These are phyloP conservation scores for maize (Zea mays) DNA, from an alignment of 176 grass and related monocot species.

Conservation along the genomic window DNA sequence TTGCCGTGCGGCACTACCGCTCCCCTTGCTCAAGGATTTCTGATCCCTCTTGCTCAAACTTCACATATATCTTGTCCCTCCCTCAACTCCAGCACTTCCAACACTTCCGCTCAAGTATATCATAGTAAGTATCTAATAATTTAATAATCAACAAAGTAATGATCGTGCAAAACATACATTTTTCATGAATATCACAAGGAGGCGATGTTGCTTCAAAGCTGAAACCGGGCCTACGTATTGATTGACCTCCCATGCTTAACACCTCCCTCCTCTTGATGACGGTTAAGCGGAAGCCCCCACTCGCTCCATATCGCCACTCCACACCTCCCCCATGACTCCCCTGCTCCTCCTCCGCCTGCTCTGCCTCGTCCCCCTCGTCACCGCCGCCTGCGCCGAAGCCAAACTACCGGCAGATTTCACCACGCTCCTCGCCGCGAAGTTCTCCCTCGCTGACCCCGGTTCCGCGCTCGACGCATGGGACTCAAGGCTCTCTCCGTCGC, in stretches of 20 bases:
- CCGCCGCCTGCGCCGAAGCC: not conserved
- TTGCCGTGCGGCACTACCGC: too few species aligned
- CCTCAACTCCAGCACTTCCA: too few species aligned
- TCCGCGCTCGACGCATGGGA: conserved; percentile 46
- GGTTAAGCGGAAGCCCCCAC: conserved; percentile 11
- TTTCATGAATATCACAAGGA: too few species aligned
- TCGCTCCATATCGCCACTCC: not conserved
- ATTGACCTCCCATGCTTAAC: not conserved
- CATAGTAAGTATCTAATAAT: too few species aligned
- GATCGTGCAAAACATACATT: too few species aligned
- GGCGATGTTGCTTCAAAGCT: not conserved
- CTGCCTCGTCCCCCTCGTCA: conserved; percentile 1
- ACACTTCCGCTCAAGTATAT: too few species aligned
- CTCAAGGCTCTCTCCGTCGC: conserved; percentile 14
- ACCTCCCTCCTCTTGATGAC: not conserved
- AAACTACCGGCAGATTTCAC: not conserved
- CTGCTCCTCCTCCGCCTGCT: conserved; percentile 37
- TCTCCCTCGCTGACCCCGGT: conserved; percentile 43
- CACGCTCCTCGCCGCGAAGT: conserved; percentile 18
- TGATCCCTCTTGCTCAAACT: too few species aligned
- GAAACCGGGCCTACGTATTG: not conserved
- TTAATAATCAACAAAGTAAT: too few species aligned
- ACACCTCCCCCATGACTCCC: conserved; percentile 45
- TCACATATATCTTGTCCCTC: too few species aligned
- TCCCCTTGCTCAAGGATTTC: too few species aligned